Base-by-base conservation (phyloP, 805 yeast species). In the Saccharomycopsis guyanensis region DNA sequence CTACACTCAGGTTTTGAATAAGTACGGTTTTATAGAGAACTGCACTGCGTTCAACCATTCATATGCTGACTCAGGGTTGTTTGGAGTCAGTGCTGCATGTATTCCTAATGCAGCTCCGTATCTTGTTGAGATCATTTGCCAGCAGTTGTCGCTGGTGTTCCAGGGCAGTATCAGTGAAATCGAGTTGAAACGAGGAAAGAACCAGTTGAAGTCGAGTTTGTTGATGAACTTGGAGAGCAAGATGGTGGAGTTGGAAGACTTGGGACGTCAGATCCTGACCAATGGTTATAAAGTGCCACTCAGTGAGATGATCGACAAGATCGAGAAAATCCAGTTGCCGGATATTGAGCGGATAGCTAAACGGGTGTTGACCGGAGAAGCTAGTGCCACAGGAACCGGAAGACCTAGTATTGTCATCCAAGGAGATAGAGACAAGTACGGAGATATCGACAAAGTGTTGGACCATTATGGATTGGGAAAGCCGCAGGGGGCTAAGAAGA, bases 141-240 rank as follows among this genome's bases (percentile, higher is more conserved):
- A 73, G 46, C 88, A 83, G 63, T 66, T 83, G 31, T 67, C 75
- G 3, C 57, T 67, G 44, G 61, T 70, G 47, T 75, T 77, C 62
- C 65, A 69, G 46, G 29, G 29, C 29, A 24, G 42, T 7, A 45
- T 49, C 13, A 31, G 43, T 4, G 75, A 75, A 8, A 73, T 66
- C 35, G 97, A 93, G 66, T 89, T 93, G 4, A 64, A 71, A 48
- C 74, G 98, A 54, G 96, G 97, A 18, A 93, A 93, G 64, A 89
- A 86, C 63, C 97, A 91, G 68, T 73, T 93, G 50, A 79, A 86
- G 38, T 80, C 93, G 3, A 83, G 95, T 5, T 68, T 93, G 49
- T 71, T 91, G 61, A 91, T 91, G 96, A 91, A 89, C 58, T 72
- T 89, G 40, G 98, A 93, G 63, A 81, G 93, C 53, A 87, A 85